A percentile compares a stretch with the other conserved stretches of the same genome.
Evolutionary conservation across 352 stramenopile species (phyloP).

Genomic region (Globisporangium abappressorium): DNA sequence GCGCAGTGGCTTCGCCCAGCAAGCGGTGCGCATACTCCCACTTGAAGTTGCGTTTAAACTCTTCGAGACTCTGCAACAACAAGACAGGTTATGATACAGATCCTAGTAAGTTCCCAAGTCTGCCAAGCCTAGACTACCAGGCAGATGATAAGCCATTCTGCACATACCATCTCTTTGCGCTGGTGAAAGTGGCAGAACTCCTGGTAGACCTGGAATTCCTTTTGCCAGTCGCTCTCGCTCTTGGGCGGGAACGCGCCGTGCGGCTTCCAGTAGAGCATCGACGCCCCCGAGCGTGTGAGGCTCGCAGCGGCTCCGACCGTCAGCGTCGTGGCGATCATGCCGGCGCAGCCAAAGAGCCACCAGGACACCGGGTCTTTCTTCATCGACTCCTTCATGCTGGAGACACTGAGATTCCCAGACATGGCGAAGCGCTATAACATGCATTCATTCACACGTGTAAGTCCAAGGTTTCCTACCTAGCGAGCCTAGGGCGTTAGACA

Average conservation of each 20-base stretch:
- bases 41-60: slow-evolving; percentile 97
- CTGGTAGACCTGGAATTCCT: slow-evolving; percentile 94
- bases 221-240: slow-evolving; percentile 87
- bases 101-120: not conserved
- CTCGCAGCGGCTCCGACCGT: slow-evolving; percentile 94
- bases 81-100: not conserved
- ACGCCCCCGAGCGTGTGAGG: slow-evolving; percentile 94
- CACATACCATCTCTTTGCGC: slow-evolving; percentile 60
- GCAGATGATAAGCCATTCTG: not conserved
- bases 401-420: slow-evolving; percentile 10
- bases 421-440: slow-evolving; percentile 13
- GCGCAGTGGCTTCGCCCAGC: slow-evolving; percentile 88
- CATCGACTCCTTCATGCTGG: slow-evolving; percentile 31
- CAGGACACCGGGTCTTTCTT: slow-evolving; percentile 59
- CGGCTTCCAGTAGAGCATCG: slow-evolving; percentile 95
- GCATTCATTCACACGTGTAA: not conserved
- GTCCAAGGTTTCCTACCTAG: not conserved
- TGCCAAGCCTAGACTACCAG: not conserved
- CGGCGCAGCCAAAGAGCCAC: slow-evolving; percentile 93
- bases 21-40: slow-evolving; percentile 91
- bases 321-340: slow-evolving; percentile 92
- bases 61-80: slow-evolving; percentile 82
- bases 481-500: not conserved
- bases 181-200: slow-evolving; percentile 94
- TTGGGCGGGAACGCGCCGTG: slow-evolving; percentile 78